Conservation (phyloP, 805 yeast species). For the Priceomyces melissophilus region DNA sequence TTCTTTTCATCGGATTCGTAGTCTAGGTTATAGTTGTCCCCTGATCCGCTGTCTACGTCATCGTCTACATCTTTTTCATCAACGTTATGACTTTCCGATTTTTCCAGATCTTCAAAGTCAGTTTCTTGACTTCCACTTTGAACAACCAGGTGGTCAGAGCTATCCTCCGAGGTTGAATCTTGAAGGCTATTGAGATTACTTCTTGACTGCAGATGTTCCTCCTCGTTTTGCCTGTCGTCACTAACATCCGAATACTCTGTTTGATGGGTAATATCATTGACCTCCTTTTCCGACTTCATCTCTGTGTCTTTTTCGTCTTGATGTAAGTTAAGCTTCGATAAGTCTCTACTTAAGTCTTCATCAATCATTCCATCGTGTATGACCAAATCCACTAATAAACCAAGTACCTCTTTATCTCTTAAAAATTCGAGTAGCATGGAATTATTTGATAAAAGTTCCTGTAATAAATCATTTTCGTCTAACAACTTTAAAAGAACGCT, state of each 20-base stretch:
- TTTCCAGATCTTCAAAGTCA: constrained; percentile 6
- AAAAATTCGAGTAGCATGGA: constrained; percentile 41
- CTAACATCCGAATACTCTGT: constrained; percentile 5
- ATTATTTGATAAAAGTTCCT: constrained; percentile 41
- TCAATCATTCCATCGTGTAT: constrained; percentile 25
- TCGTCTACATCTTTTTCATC: constrained; percentile 9
- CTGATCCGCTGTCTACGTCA: constrained; percentile 8
- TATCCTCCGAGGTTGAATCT: not conserved
- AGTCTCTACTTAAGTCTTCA: constrained; percentile 12
- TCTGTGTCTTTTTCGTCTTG: constrained; percentile 1
- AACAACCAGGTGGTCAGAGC: not conserved
- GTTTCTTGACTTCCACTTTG: not conserved
- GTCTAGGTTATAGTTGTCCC: constrained; percentile 20
- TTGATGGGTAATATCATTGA: not conserved
- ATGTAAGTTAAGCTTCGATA: constrained; percentile 10
- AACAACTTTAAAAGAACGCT: constrained; percentile 32
- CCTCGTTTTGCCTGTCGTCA: not conserved
- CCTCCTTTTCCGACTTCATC: constrained; percentile 2
- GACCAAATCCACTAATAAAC: constrained; percentile 36
- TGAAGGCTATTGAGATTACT: no score
- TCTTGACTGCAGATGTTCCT: not conserved
- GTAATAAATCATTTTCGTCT: constrained; percentile 42
- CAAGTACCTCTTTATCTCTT: constrained; percentile 34
- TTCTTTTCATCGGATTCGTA: constrained; percentile 23
- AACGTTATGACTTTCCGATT: constrained; percentile 3